Evolutionary conservation across 2,329 filamentous ascomycete species (phyloP).

Genomic region (Aureobasidium sp.): DNA sequence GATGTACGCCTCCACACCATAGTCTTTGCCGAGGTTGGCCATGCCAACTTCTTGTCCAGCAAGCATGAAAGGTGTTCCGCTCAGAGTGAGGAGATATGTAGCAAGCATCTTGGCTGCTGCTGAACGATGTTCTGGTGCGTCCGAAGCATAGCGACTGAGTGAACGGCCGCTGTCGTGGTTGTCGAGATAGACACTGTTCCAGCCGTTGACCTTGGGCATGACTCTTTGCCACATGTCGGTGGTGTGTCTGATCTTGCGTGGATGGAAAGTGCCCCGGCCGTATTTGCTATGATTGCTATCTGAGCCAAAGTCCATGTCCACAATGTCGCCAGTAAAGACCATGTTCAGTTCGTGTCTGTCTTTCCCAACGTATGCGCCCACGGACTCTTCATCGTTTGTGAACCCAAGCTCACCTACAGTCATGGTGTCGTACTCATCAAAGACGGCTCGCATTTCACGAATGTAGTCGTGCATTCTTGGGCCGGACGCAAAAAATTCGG

Average conservation of each 20-base stretch:
- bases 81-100: conserved; percentile 16
- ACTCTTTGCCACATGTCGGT: conserved; percentile 52
- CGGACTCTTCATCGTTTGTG: conserved; percentile 37
- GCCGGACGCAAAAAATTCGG: conserved; percentile 18
- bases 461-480: conserved; percentile 42
- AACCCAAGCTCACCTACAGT: conserved; percentile 45
- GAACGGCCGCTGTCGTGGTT: conserved; percentile 56
- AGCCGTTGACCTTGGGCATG: conserved; percentile 52
- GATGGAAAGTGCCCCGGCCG: conserved; percentile 45
- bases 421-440: conserved; percentile 41
- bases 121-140: conserved; percentile 40
- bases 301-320: conserved; percentile 44
- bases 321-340: conserved; percentile 62
- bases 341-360: conserved; percentile 54
- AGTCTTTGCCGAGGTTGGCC: conserved; percentile 50
- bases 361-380: conserved; percentile 44
- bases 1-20: conserved; percentile 37
- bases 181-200: conserved; percentile 57
- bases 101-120: conserved; percentile 48
- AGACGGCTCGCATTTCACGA: conserved; percentile 34
- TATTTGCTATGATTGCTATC: conserved; percentile 28
- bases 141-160: conserved; percentile 47
- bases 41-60: conserved; percentile 60
- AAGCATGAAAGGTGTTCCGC: conserved; percentile 51
- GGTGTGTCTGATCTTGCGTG: conserved; percentile 39